These are phyloP conservation scores for Suhomyces bribrorum DNA, from an alignment of 1,139 yeast genomes.

Conservation along the genomic window DNA sequence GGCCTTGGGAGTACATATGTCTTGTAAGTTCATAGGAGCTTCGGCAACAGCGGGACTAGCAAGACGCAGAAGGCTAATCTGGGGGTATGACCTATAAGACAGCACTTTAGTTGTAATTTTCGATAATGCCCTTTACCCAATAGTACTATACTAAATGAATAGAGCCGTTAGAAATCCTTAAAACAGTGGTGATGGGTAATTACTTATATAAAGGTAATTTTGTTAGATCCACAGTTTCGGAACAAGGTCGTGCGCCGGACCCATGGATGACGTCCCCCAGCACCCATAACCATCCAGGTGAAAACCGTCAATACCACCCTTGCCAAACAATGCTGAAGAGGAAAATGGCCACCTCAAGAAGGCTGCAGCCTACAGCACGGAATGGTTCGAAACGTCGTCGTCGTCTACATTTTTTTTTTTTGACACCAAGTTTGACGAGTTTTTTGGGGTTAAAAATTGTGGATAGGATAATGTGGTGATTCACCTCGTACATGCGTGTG, in stretches of 20 bases:
- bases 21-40: conserved; percentile 17
- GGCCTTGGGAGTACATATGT: conserved; percentile 15
- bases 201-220: neutral
- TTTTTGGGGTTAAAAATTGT: too few species aligned
- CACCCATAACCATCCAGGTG: neutral
- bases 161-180: neutral
- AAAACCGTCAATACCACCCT: too few species aligned
- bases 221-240: conserved; percentile 3
- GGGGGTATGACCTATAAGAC: neutral
- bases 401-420: too few species aligned
- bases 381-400: too few species aligned
- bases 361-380: too few species aligned
- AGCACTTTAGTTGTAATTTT: neutral
- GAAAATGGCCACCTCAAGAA: too few species aligned
- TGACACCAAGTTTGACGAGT: too few species aligned
- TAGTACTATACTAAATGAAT: neutral
- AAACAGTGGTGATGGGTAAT: neutral
- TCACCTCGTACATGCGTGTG: neutral
- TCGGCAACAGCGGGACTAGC: conserved; percentile 2
- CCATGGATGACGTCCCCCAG: neutral
- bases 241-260: neutral
- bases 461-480: neutral
- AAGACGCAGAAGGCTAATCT: conserved; percentile 1
- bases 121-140: neutral
- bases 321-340: too few species aligned